Base-by-base conservation (phyloP, 768 basidiomycete species). In the Agaricus sinodeliciosus region DNA sequence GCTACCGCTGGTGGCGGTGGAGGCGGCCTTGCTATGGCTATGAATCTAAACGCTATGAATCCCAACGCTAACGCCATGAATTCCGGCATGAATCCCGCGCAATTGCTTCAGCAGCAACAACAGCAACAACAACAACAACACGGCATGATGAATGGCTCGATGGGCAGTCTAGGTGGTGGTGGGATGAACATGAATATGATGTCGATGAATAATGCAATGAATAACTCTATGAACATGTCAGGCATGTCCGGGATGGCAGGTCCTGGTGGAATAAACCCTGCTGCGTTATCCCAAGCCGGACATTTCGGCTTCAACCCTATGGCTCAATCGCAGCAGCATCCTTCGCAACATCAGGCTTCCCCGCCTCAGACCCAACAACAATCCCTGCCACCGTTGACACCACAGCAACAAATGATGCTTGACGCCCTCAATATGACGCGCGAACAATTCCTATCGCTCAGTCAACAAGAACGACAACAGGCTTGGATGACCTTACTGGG, bases 361-460 rank as follows among this genome's bases (percentile, higher is more conserved):
- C 54, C 42, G 47, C 37, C 41, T 5, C 54, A 36, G 35, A 39
- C 43, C 37, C 44, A 45, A 40, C 58, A 55, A 44, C 56, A 43
- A 28, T 18, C 48, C 37, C 37, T n/a, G 44, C 46, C 42, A 3
- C 36, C 26, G 13, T 9, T 53, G 25, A 53, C 35, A n/a, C 35
- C 43, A 39, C 51, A 53, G 37, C 51, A 53, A 40, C 51, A 53
- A 25, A 46, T 53, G 44, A 52, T 65, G 54, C 61, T 68, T 39
- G 49, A 51, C n/a, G 34, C 54, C 25, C 56, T 67, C 48, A 60
- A 61, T 47, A 59, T 68, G 48, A 62, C 67, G 42, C 62, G 60
- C 36, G 66, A 69, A 40, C 68, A 69, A 40, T 69, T 67, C 55
- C n/a, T n/a, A 34, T 47, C 52, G 3, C 45, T 70, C 16, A 44